Evolutionary conservation across 805 yeast genomes (phyloP).

Genomic region (Suhomyces emberorum): DNA sequence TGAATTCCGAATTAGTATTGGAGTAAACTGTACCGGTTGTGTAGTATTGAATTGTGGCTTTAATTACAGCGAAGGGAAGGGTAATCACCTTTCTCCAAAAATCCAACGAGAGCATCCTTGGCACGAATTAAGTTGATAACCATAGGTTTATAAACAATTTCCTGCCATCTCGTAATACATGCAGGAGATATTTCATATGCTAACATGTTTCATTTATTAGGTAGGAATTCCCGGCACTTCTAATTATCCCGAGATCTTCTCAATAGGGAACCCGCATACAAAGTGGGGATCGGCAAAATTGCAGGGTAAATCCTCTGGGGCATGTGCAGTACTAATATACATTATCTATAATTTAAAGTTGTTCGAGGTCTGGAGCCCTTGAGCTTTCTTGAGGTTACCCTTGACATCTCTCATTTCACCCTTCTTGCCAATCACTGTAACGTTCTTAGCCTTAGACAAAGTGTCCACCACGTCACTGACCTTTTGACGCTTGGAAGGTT

Average conservation of each 20-base stretch:
- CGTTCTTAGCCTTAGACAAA: slow-evolving; percentile 66
- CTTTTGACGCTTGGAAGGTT: slow-evolving; percentile 48
- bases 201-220: too few relatives aligned
- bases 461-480: slow-evolving; percentile 67
- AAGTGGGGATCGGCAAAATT: too few relatives aligned
- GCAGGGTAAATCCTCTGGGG: too few relatives aligned
- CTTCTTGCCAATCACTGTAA: slow-evolving; percentile 71
- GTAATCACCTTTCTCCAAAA: too few relatives aligned
- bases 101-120: slow-evolving; percentile 17
- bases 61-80: slow-evolving; percentile 20
- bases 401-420: slow-evolving; percentile 72
- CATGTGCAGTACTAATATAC: background rate
- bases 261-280: too few relatives aligned
- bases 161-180: too few relatives aligned
- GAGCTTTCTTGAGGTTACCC: slow-evolving; percentile 59
- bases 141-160: too few relatives aligned
- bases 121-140: slow-evolving; percentile 1
- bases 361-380: slow-evolving; percentile 26
- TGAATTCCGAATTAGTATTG: slow-evolving; percentile 26
- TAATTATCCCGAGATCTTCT: too few relatives aligned
- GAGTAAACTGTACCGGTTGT: slow-evolving; percentile 32
- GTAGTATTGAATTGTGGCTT: slow-evolving; percentile 23
- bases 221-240: too few relatives aligned
- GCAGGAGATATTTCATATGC: too few relatives aligned
- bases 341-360: slow-evolving; percentile 22